Evolutionary conservation across 768 basidiomycete species (phyloP), one percentile per base, ranked within the genome.

Genomic region (Podaxis sp.): DNA sequence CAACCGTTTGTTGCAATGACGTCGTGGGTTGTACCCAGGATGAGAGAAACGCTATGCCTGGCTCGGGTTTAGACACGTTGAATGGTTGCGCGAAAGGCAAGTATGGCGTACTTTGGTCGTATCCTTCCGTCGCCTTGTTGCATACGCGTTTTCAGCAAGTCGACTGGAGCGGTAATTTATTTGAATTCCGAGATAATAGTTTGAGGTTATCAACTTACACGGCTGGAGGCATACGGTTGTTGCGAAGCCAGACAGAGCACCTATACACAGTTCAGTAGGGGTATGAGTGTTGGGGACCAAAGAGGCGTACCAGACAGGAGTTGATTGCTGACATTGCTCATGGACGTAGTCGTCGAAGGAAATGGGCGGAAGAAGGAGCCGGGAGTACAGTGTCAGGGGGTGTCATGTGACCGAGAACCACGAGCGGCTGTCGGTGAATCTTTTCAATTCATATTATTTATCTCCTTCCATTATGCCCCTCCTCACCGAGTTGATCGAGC

Each of bases 71-170:
- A 46, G 44, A 46, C 13, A 46, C 19, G 22, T 36, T 5, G 15
- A 22, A 55, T 19, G 28, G 42, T 12, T 48, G 15, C 24, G 17
- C 52, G 61, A 40, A 22, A 13, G 52, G 22, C n/a, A 59, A 19
- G 19, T 49, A 48, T 17, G 44, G 44, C 52, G 15, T 42, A 69
- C 77, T 64, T 68, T 82, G 84, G 75, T 72, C 68, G 73, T 42
- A 76, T 46, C 33, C 65, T 69, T 5, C 82, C 82, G 73, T 91
- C 89, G 58, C 87, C 86, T 74, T 95, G 93, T 72, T 96, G 95
- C 67, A 95, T 71, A 52, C 95, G 84, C n/a, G 95, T 96, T 76
- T 97, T 97, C 67, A 97, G 75, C 24, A 96, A 79, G 76, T 97
- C 95, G 66, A 96, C 92, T 93, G 49, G 17, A 30, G 46, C 11